A percentile compares a stretch with the other conserved stretches of the same genome.
Evolutionary conservation across 139 green algal species (phyloP).

Genomic region (Chlorella ohadii): DNA sequence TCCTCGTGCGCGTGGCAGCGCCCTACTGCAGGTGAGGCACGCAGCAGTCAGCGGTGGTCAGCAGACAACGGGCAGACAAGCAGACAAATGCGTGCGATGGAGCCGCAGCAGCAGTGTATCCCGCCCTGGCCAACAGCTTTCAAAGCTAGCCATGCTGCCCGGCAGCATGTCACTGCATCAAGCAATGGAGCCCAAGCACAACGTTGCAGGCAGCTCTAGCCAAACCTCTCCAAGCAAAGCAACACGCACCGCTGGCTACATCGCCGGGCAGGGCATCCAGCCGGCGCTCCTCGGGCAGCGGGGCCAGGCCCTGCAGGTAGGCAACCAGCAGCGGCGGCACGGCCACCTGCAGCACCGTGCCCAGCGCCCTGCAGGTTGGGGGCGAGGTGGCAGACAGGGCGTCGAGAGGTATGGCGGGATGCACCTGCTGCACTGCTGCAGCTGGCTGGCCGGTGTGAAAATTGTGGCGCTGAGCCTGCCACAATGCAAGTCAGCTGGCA

Average conservation of each 20-base stretch:
- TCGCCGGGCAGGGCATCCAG: constrained; percentile 35
- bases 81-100: too few relatives aligned
- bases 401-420: background rate
- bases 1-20: constrained; percentile 27
- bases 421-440: too few relatives aligned
- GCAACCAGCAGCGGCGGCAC: constrained; percentile 32
- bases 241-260: background rate
- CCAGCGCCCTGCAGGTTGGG: constrained; percentile 17
- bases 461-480: too few relatives aligned
- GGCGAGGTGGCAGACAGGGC: background rate
- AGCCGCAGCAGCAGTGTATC: too few relatives aligned
- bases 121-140: too few relatives aligned
- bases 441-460: too few relatives aligned
- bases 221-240: background rate
- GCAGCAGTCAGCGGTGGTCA: background rate
- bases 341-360: constrained; percentile 36
- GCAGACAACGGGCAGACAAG: too few relatives aligned
- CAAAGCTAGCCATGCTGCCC: too few relatives aligned
- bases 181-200: too few relatives aligned
- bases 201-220: too few relatives aligned
- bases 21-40: background rate
- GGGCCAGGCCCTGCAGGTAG: constrained; percentile 25
- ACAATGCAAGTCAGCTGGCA: background rate
- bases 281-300: constrained; percentile 24
- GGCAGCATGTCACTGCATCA: too few relatives aligned